Percentiles rank a stretch among this genome's conserved stretches.
Conservation (phyloP, 108 stramenopile genomes). For the Chaetoceros tenuissimus region DNA sequence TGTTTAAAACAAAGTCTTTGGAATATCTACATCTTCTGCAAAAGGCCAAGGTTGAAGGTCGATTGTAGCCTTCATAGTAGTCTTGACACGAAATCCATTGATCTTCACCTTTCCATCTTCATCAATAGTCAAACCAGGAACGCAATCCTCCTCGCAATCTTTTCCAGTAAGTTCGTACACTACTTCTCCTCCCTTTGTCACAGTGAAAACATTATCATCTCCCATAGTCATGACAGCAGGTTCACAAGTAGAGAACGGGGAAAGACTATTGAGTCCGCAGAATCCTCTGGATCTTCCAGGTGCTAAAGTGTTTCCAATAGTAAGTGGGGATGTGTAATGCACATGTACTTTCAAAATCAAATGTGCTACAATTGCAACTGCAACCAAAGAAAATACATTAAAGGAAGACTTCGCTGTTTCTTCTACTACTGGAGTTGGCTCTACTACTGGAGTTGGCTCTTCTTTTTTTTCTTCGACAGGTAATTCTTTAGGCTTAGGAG, state of each 20-base stretch:
- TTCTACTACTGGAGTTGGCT: too few species aligned
- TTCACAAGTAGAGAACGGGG: neutral
- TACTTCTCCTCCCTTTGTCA: neutral
- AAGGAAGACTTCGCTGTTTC: neutral
- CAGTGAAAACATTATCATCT: neutral
- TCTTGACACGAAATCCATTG: conserved; percentile 16
- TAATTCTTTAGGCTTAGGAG: neutral
- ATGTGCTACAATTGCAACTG: neutral
- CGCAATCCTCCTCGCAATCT: conserved; percentile 5
- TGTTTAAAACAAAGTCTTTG: conserved; percentile 9
- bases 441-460: too few species aligned
- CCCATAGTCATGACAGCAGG: neutral
- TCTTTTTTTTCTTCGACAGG: neutral
- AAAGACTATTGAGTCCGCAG: neutral
- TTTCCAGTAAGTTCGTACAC: neutral
- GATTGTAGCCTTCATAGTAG: neutral
- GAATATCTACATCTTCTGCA: conserved; percentile 9
- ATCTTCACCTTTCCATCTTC: conserved; percentile 24
- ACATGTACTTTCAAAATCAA: neutral
- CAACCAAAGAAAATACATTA: neutral
- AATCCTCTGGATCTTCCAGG: neutral
- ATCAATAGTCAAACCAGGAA: conserved; percentile 19
- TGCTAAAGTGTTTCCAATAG: neutral
- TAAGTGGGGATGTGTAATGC: neutral
- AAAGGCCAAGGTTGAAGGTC: conserved; percentile 32